A percentile compares a stretch with the other conserved stretches of the same genome.
Evolutionary conservation across 2,329 filamentous ascomycete genomes (phyloP).

Genomic region (Kalaharituber pfeilii): DNA sequence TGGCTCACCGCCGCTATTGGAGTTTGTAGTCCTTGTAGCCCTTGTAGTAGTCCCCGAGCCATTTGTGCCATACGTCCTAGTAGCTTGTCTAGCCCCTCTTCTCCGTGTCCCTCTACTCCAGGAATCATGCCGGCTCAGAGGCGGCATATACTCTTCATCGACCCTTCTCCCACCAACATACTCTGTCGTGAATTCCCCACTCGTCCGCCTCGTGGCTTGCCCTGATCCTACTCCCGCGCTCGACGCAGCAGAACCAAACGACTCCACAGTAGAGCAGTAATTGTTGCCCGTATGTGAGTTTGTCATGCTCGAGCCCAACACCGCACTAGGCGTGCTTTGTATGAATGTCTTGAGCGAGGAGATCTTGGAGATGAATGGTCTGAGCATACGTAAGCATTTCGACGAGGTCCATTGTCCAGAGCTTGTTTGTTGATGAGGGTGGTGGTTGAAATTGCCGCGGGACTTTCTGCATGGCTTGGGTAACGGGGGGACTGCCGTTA

Average conservation of each 20-base stretch:
- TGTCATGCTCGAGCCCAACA: too few relatives aligned
- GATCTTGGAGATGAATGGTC: conserved; percentile 16
- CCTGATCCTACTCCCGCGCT: neutral
- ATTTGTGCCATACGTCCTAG: neutral
- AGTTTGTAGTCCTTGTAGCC: neutral
- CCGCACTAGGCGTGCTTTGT: conserved; percentile 9
- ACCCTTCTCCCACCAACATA: neutral
- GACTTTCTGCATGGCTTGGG: neutral
- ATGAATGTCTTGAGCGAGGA: conserved; percentile 8
- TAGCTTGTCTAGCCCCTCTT: neutral
- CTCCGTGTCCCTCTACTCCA: neutral
- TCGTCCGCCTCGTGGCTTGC: neutral
- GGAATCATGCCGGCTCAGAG: neutral
- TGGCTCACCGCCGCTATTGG: neutral
- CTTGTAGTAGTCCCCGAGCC: neutral
- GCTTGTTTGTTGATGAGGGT: neutral
- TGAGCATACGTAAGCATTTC: conserved; percentile 15
- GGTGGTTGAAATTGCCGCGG: neutral
- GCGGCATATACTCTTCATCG: neutral
- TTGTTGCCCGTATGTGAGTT: neutral
- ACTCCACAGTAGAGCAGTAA: neutral
- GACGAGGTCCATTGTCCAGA: conserved; percentile 11
- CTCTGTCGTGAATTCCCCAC: neutral
- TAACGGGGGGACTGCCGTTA: neutral
- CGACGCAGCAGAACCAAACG: neutral